Base-by-base conservation (phyloP, 768 basidiomycete species). In the Peribolospora baueri region DNA sequence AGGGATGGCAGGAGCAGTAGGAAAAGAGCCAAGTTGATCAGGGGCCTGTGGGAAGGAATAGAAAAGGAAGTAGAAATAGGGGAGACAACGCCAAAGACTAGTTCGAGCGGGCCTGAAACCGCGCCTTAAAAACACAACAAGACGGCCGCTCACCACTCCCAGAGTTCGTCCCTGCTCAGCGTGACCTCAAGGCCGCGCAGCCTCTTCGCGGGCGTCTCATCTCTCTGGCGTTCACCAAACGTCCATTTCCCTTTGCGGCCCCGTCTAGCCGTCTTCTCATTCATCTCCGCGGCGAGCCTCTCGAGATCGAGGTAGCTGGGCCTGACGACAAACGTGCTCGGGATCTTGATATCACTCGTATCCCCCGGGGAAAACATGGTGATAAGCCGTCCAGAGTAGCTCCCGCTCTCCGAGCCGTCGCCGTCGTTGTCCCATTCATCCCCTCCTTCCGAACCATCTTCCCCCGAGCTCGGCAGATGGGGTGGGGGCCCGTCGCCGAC, bases 81-180 rank as follows among this genome's bases (percentile, higher is more conserved):
- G 59, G 46, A 60, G 57, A 57, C 46, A 43, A 25, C 48, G 55
- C 36, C n/a, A 38, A 53, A 25, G 25, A 25, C 25, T 5, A 53
- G 11, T 49, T n/a, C 11, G n/a, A 36, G 13, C 42, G 39, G 10
- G 2, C 38, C 5, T 37, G 25, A 51, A 14, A 4, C 37, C n/a
- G 5, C 8, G 37, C n/a, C 14, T 8, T 4, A 37, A 37, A 39
- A 42, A 43, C 46, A 51, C 57, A 51, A 60, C 37, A 46, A 37
- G 47, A 75, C 78, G 60, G 61, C 85, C 83, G 82, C 85, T 64
- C 85, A 86, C 84, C 86, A 90, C 64, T 87, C 84, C 80, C 84
- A 88, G 47, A 80, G 58, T 43, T 66, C 65, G 46, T 68, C 66
- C 25, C 64, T 59, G 25, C 59, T 61, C 36, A 71, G 57, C 8